A percentile compares a stretch with the other conserved stretches of the same genome.
Evolutionary conservation across 805 yeast genomes (phyloP).

Genomic region (Wickerhamomyces xylosicus): DNA sequence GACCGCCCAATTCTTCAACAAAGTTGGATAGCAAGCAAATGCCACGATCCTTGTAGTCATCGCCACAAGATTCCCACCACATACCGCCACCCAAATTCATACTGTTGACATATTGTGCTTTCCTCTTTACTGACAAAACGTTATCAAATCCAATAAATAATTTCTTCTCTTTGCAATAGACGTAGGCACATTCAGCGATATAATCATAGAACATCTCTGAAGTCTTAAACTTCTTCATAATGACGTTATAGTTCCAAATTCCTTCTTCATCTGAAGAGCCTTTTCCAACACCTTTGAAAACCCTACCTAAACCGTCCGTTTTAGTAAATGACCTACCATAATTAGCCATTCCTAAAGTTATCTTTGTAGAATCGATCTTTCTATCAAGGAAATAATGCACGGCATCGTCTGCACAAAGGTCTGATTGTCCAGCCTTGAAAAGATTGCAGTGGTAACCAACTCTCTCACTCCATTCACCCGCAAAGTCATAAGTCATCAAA

Average conservation of each 20-base stretch:
- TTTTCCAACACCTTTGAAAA: constrained; percentile 33
- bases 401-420: constrained; percentile 37
- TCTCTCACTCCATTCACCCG: constrained; percentile 62
- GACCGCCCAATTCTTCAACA: constrained; percentile 21
- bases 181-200: constrained; percentile 41
- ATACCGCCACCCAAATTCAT: constrained; percentile 68
- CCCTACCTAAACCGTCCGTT: constrained; percentile 30
- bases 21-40: constrained; percentile 36
- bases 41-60: constrained; percentile 24
- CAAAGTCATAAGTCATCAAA: constrained; percentile 84
- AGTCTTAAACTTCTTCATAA: constrained; percentile 32
- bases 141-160: constrained; percentile 61
- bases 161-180: constrained; percentile 28
- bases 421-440: constrained; percentile 24
- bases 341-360: constrained; percentile 79
- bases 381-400: constrained; percentile 30
- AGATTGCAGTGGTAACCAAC: constrained; percentile 69
- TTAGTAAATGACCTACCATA: constrained; percentile 57
- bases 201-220: constrained; percentile 42
- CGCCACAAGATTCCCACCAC: constrained; percentile 95
- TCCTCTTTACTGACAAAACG: constrained; percentile 35
- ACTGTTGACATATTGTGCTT: constrained; percentile 46
- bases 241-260: constrained; percentile 41
- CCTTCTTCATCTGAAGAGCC: constrained; percentile 36
- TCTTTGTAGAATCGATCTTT: constrained; percentile 37